Base-by-base conservation (phyloP, 2,329 filamentous ascomycete genomes). In the Stagonosporopsis rhizophila region DNA sequence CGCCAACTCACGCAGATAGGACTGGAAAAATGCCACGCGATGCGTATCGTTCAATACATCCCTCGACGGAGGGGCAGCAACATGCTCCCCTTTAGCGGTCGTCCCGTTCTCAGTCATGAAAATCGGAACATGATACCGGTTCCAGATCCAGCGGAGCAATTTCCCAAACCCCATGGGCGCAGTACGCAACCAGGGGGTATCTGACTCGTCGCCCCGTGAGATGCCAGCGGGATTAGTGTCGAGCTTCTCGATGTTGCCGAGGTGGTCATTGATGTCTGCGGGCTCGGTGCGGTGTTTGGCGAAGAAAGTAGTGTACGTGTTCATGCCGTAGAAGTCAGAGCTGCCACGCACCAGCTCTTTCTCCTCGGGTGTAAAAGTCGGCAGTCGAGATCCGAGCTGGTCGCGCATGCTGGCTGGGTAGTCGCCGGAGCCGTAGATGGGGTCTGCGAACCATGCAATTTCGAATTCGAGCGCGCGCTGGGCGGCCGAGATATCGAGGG, bases 91-190 rank as follows among this genome's bases (percentile, higher is more conserved):
- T 53, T 58, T 58, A 1, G 50, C 50, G 0, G 57, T 79, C 0
- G 77, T 78, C 1, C 77, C 77, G 41, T 80, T 79, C 61, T 80
- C 78, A 0, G 77, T 79, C 53, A 79, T 77, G 57, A 72, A 79
- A 22, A 80, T 80, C 1, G 78, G 78, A 4, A 74, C 71, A 6
- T 70, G 63, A 54, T 79, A 80, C 2, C 77, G 69, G 30, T 65
- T 60, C 76, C 77, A 79, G 25, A 79, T 73, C 78, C 77, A 79
- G 4, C 73, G 70, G 6, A 79, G 63, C 37, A 77, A 55, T 58
- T 77, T 78, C 0, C 56, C 56, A 37, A 62, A 62, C 3, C 59
- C 59, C 70, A 74, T 77, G 0, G 77, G 75, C 6, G 74, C 71
- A 1, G 75, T 75, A 8, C 75, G 67, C 8, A 79, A 65, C 77